These are phyloP conservation scores for Yamadazyma dushanensis DNA, from an alignment of 1,139 yeast species.

Conservation along the genomic window DNA sequence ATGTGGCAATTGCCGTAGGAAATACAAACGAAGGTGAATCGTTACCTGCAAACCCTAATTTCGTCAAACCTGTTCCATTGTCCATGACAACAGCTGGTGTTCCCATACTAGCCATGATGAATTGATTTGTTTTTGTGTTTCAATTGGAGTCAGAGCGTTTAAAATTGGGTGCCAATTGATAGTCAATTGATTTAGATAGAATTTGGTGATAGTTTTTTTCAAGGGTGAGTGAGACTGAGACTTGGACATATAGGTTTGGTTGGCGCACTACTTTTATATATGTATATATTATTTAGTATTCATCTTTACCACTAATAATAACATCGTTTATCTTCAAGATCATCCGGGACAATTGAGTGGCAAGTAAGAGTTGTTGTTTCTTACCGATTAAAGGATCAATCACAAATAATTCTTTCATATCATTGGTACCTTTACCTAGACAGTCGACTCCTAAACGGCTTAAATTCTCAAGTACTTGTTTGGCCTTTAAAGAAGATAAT, in stretches of 20 bases:
- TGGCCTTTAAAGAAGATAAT: conserved; percentile 76
- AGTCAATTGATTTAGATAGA: conserved; percentile 3
- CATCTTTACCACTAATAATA: conserved; percentile 87
- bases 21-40: conserved; percentile 96
- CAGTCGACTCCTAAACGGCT: conserved; percentile 91
- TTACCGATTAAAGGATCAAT: conserved; percentile 97
- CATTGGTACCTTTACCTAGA: conserved; percentile 79
- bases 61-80: conserved; percentile 97
- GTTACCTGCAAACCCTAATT: conserved; percentile 97
- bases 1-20: conserved; percentile 96
- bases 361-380: conserved; percentile 91
- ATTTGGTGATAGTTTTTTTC: neutral
- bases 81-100: conserved; percentile 97
- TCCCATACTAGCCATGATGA: conserved; percentile 59
- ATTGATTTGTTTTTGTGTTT: no score
- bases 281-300: conserved; percentile 39
- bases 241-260: neutral
- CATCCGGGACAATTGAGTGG: conserved; percentile 97
- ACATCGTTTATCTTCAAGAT: conserved; percentile 95
- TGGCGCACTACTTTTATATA: neutral
- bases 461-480: conserved; percentile 73
- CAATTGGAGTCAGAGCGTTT: neutral
- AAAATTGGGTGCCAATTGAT: conserved; percentile 4
- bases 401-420: conserved; percentile 92
- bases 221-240: conserved; percentile 4